Conservation (phyloP, 306 rosid species). For the Lathyrus aphaca region DNA sequence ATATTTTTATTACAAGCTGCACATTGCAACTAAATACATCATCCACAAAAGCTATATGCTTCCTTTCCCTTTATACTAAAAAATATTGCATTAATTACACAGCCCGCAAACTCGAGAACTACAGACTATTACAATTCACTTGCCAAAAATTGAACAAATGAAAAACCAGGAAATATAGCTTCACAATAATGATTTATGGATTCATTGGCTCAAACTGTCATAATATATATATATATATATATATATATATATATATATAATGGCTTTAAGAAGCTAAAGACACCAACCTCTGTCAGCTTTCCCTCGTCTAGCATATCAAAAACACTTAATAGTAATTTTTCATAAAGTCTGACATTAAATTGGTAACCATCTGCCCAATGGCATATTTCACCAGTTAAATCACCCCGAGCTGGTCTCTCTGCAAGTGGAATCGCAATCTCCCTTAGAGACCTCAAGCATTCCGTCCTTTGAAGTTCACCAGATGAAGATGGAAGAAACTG, state of each 20-base stretch:
- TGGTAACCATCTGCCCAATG: slow-evolving; percentile 99
- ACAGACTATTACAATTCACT: slow-evolving; percentile 21
- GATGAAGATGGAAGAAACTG: slow-evolving; percentile 84
- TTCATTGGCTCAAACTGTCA: slow-evolving; percentile 34
- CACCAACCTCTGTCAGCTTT: slow-evolving; percentile 87
- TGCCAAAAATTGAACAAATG: slow-evolving; percentile 21
- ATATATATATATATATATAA: slow-evolving; percentile 9
- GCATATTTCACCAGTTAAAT: slow-evolving; percentile 98
- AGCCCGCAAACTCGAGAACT: slow-evolving; percentile 26
- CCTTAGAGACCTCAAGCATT: slow-evolving; percentile 86
- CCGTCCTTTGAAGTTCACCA: slow-evolving; percentile 93
- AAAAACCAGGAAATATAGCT: slow-evolving; percentile 26
- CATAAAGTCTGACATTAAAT: slow-evolving; percentile 85
- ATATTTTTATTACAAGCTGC: slow-evolving; percentile 13
- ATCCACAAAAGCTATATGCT: background rate
- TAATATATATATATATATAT: slow-evolving; percentile 14
- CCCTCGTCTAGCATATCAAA: slow-evolving; percentile 98
- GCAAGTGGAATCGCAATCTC: slow-evolving; percentile 85
- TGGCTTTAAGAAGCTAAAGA: slow-evolving; percentile 39
- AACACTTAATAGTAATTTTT: slow-evolving; percentile 88
- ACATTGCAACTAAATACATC: slow-evolving; percentile 29
- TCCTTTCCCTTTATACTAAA: slow-evolving; percentile 20
- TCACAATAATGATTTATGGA: slow-evolving; percentile 28
- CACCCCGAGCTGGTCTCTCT: slow-evolving; percentile 98
- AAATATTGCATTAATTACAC: slow-evolving; percentile 29